These are phyloP conservation scores for Termitomyces sp. DNA, from an alignment of 768 basidiomycete genomes.

Conservation along the genomic window DNA sequence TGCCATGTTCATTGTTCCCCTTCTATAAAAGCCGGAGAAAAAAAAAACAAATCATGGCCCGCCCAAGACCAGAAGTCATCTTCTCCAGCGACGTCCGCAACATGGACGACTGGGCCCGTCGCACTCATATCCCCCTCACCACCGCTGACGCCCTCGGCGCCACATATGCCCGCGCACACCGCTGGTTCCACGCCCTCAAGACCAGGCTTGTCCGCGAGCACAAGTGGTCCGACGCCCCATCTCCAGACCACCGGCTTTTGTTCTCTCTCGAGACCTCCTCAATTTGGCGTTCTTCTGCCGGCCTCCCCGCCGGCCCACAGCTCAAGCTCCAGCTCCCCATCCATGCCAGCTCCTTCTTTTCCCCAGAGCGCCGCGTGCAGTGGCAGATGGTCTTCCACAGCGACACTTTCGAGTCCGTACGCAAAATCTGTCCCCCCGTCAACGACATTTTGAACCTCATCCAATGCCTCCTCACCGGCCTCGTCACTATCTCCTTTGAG, in stretches of 20 bases:
- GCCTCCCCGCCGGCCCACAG: slow-evolving; percentile 72
- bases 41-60: slow-evolving; percentile 10
- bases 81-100: slow-evolving; percentile 77
- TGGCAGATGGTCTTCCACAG: slow-evolving; percentile 91
- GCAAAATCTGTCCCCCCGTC: slow-evolving; percentile 64
- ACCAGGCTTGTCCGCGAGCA: slow-evolving; percentile 59
- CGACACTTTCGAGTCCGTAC: slow-evolving; percentile 67
- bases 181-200: slow-evolving; percentile 65
- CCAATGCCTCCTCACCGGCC: slow-evolving; percentile 69
- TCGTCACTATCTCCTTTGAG: slow-evolving; percentile 69
- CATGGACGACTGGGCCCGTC: slow-evolving; percentile 80
- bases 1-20: slow-evolving; percentile 23
- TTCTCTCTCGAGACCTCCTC: slow-evolving; percentile 76
- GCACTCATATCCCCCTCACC: slow-evolving; percentile 76
- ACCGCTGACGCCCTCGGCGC: slow-evolving; percentile 78
- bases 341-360: slow-evolving; percentile 82
- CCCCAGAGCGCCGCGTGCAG: slow-evolving; percentile 76
- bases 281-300: slow-evolving; percentile 71
- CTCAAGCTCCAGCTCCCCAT: slow-evolving; percentile 69
- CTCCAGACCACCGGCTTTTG: slow-evolving; percentile 65
- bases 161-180: slow-evolving; percentile 76
- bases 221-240: slow-evolving; percentile 60
- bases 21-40: neutral
- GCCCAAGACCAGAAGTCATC: slow-evolving; percentile 51
- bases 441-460: slow-evolving; percentile 65